Conservation (phyloP, 78 protist genomes). For the Emiliania huxleyi region DNA sequence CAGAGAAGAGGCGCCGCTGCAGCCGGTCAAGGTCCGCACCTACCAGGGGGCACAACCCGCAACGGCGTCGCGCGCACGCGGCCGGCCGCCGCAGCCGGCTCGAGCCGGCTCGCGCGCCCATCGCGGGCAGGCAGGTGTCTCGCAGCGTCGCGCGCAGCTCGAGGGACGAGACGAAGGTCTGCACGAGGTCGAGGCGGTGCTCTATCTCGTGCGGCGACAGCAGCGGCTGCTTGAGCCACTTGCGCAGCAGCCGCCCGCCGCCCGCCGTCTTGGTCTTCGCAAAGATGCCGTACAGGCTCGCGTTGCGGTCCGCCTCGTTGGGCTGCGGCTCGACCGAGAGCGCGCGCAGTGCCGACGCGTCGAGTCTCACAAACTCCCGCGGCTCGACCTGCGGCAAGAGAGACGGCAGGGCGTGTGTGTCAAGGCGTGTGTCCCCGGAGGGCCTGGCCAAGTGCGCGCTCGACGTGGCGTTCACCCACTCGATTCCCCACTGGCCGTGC, state of each 20-base stretch:
- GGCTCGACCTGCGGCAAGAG: no score
- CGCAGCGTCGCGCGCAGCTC: slow-evolving; percentile 9
- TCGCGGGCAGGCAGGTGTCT: background rate
- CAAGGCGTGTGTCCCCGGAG: no score
- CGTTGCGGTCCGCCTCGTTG: background rate
- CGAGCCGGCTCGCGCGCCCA: background rate
- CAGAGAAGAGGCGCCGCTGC: slow-evolving; percentile 20
- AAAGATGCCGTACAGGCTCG: slow-evolving; percentile 69
- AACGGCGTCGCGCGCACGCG: no score
- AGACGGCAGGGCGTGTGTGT: no score
- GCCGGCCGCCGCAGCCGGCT: background rate
- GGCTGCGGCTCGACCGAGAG: slow-evolving; percentile 46
- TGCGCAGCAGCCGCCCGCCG: slow-evolving; percentile 70
- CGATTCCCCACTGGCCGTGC: slow-evolving; percentile 52
- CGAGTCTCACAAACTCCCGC: background rate
- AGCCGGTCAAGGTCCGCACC: slow-evolving; percentile 56
- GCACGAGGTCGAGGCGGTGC: slow-evolving; percentile 62
- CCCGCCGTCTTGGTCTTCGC: slow-evolving; percentile 82
- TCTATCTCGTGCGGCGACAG: slow-evolving; percentile 59
- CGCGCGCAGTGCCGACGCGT: slow-evolving; percentile 44
- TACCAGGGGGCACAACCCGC: no score
- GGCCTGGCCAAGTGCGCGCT: no score
- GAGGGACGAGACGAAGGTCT: slow-evolving; percentile 50
- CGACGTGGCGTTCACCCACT: no score
- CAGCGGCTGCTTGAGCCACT: slow-evolving; percentile 79